Conservation (phyloP, 2,329 filamentous ascomycete species). For the Calonectria pteridis region DNA sequence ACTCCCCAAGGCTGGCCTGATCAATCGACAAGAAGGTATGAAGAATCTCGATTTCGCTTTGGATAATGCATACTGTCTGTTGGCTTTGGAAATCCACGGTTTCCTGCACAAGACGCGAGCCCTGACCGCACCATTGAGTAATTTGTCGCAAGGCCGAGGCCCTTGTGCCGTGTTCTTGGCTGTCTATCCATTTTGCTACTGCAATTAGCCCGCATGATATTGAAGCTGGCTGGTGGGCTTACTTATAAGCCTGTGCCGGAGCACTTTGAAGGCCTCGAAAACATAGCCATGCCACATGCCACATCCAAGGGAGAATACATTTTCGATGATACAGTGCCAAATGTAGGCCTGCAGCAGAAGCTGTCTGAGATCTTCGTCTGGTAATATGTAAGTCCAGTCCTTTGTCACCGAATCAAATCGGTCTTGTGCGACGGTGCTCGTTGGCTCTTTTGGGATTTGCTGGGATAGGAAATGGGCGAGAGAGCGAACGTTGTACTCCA, state of each 20-base stretch:
- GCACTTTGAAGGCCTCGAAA: accelerated
- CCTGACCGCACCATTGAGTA: constrained; percentile 26
- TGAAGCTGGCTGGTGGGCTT: neutral
- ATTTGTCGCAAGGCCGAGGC: neutral
- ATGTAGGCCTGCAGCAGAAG: constrained; percentile 12
- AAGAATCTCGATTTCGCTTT: neutral
- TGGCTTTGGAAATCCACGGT: neutral
- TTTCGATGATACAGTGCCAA: neutral
- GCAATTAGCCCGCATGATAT: neutral
- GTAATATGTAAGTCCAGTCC: neutral
- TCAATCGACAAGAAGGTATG: neutral
- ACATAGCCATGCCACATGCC: neutral
- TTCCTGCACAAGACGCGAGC: neutral
- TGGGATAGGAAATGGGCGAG: constrained; percentile 17
- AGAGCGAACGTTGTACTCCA: constrained; percentile 33
- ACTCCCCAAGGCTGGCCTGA: accelerated
- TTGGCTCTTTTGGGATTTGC: accelerated
- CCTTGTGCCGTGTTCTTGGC: accelerated
- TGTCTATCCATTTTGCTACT: neutral
- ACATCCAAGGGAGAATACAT: neutral
- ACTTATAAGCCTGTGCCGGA: neutral
- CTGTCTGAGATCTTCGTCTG: neutral
- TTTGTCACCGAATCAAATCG: neutral
- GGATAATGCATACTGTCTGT: accelerated
- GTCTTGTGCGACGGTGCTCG: neutral